phyloP scores from a whole-genome alignment of 768 basidiomycete genomes.

The Hericium coralloides region DNA sequence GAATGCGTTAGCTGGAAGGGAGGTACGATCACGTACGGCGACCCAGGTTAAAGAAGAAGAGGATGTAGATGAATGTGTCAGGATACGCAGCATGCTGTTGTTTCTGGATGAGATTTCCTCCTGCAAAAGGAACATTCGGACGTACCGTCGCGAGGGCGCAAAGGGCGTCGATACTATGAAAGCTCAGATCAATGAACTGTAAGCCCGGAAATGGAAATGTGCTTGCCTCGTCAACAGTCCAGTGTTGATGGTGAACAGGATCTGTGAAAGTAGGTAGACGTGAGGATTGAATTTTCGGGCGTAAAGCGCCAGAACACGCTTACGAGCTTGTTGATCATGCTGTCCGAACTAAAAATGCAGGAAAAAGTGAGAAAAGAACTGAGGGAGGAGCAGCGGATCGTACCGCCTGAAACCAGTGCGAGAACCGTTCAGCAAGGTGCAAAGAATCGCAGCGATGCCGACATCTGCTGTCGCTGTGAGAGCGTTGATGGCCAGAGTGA shows the following conservation, averaged over 20 bases:
- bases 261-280: constrained; percentile 22
- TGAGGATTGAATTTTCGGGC: neutral
- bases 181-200: no score
- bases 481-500: constrained; percentile 49
- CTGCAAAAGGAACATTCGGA: neutral
- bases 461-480: constrained; percentile 42
- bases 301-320: neutral
- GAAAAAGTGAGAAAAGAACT: no score
- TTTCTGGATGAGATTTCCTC: no score
- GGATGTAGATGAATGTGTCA: constrained; percentile 45
- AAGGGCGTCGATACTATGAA: constrained; percentile 28
- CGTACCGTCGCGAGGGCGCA: constrained; percentile 33
- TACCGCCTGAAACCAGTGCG: constrained; percentile 42
- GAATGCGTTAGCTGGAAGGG: neutral
- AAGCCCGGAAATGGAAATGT: no score
- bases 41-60: constrained; percentile 49
- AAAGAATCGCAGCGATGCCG: constrained; percentile 40
- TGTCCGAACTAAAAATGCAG: constrained; percentile 25
- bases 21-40: constrained; percentile 28
- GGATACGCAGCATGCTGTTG: constrained; percentile 38
- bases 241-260: constrained; percentile 33
- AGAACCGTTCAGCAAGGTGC: constrained; percentile 39
- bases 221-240: constrained; percentile 29
- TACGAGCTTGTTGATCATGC: constrained; percentile 32
- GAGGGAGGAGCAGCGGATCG: no score